Conservation (phyloP, 2,329 filamentous ascomycete species). For the Penicillium expansum region DNA sequence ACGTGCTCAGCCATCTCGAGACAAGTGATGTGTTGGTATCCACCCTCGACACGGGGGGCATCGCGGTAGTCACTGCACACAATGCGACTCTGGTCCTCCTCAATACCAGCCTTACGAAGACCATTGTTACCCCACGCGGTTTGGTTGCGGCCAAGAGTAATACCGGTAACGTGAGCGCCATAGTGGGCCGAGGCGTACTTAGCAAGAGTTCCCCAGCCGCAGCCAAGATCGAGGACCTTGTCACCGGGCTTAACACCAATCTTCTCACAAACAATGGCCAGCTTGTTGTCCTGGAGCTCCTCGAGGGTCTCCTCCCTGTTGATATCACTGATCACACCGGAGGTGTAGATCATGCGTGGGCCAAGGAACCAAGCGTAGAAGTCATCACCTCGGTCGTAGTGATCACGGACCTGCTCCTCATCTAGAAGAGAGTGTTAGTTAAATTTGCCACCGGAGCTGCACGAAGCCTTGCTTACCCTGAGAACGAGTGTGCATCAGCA, state of each 20-base stretch:
- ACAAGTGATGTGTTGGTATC: conserved; percentile 93
- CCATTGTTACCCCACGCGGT: conserved; percentile 94
- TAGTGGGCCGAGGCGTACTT: conserved; percentile 93
- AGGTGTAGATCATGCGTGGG: conserved; percentile 98
- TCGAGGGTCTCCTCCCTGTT: conserved; percentile 86
- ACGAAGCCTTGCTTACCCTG: conserved; percentile 61
- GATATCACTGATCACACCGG: conserved; percentile 85
- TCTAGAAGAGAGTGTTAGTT: conserved; percentile 52
- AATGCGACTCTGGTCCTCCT: conserved; percentile 85
- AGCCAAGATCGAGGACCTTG: conserved; percentile 87
- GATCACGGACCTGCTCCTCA: conserved; percentile 94
- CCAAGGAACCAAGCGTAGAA: conserved; percentile 99
- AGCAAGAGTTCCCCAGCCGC: conserved; percentile 94
- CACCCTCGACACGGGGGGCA: conserved; percentile 72
- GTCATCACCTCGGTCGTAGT: conserved; percentile 97
- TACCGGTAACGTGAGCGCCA: conserved; percentile 77
- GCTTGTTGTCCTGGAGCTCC: conserved; percentile 96
- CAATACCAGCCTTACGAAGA: conserved; percentile 74
- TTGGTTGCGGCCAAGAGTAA: conserved; percentile 94
- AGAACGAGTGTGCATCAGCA: conserved; percentile 87
- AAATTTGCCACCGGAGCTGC: neutral
- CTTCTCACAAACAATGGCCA: conserved; percentile 94
- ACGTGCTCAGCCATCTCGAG: conserved; percentile 99
- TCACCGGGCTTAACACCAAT: conserved; percentile 80
- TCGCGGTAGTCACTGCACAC: conserved; percentile 98